Percentiles rank a stretch among this genome's conserved stretches.
Conservation (phyloP, 495 filamentous ascomycete genomes). For the Lepraria neglecta region DNA sequence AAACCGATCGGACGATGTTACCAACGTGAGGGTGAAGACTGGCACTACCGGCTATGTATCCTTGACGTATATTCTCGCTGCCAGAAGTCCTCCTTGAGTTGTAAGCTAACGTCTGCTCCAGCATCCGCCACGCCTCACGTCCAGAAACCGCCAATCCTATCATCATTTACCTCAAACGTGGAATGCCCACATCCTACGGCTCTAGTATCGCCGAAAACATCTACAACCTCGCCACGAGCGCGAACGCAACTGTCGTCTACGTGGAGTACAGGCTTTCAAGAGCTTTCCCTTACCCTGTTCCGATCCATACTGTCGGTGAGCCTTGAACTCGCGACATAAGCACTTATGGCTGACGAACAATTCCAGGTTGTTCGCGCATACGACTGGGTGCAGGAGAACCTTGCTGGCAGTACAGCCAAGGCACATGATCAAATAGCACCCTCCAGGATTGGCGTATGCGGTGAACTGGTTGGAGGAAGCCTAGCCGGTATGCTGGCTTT, state of each 20-base stretch:
- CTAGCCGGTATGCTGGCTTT: slow-evolving; percentile 53
- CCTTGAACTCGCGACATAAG: background rate
- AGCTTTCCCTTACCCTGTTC: slow-evolving; percentile 32
- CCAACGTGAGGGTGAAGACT: background rate
- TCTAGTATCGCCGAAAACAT: slow-evolving; percentile 4
- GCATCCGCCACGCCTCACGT: slow-evolving; percentile 22
- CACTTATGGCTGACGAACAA: background rate
- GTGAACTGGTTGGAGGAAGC: slow-evolving; percentile 50
- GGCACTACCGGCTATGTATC: background rate
- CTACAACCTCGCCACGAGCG: slow-evolving; percentile 24
- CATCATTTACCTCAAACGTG: slow-evolving; percentile 34
- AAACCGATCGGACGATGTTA: background rate
- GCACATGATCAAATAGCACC: slow-evolving; percentile 14
- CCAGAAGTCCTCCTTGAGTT: too few species aligned
- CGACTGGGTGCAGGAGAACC: slow-evolving; percentile 39
- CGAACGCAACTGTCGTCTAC: slow-evolving; percentile 31
- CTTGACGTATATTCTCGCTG: background rate
- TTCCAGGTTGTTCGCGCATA: slow-evolving; percentile 32
- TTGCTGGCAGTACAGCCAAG: slow-evolving; percentile 20
- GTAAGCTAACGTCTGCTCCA: slow-evolving; percentile 2
- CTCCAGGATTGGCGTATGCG: slow-evolving; percentile 41
- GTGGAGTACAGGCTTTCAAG: slow-evolving; percentile 35
- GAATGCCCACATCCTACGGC: slow-evolving; percentile 15
- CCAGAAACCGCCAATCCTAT: slow-evolving; percentile 24
- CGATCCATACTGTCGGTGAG: slow-evolving; percentile 35